Conservation (phyloP, 2,329 filamentous ascomycete species). For the Alternaria consortialis region DNA sequence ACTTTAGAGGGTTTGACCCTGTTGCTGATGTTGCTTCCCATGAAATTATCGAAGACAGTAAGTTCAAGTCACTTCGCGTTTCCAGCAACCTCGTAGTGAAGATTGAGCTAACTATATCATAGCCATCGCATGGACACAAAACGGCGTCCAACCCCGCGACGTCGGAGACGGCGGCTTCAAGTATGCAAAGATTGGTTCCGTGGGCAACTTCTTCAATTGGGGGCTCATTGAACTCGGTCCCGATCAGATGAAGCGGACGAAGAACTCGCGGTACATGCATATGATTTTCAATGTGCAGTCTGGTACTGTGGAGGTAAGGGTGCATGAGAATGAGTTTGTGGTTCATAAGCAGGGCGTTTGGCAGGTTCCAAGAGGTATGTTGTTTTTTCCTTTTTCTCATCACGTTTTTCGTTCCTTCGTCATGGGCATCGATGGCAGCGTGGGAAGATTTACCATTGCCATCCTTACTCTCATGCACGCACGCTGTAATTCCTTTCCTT, state of each 20-base stretch:
- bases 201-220: constrained; percentile 79
- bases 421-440: not conserved
- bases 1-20: constrained; percentile 71
- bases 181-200: constrained; percentile 77
- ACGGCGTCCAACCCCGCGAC: constrained; percentile 65
- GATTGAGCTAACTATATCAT: constrained; percentile 25
- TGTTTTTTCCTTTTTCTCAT: constrained; percentile 2
- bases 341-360: constrained; percentile 89
- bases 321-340: constrained; percentile 78
- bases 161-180: constrained; percentile 76
- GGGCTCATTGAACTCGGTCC: constrained; percentile 90
- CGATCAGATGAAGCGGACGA: constrained; percentile 82
- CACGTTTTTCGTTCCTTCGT: not conserved
- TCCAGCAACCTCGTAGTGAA: too few species aligned
- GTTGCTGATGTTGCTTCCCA: constrained; percentile 65
- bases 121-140: constrained; percentile 69
- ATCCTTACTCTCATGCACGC: not conserved
- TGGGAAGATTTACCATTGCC: not conserved
- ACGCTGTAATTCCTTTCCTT: not conserved
- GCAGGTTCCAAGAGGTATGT: constrained; percentile 92
- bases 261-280: constrained; percentile 95
- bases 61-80: constrained; percentile 12
- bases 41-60: constrained; percentile 58
- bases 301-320: constrained; percentile 81
- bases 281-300: constrained; percentile 93